A percentile compares a stretch with the other conserved stretches of the same genome.
These are phyloP conservation scores for Aspergillus sp. DNA, from an alignment of 2,329 filamentous ascomycete genomes.

Conservation along the genomic window DNA sequence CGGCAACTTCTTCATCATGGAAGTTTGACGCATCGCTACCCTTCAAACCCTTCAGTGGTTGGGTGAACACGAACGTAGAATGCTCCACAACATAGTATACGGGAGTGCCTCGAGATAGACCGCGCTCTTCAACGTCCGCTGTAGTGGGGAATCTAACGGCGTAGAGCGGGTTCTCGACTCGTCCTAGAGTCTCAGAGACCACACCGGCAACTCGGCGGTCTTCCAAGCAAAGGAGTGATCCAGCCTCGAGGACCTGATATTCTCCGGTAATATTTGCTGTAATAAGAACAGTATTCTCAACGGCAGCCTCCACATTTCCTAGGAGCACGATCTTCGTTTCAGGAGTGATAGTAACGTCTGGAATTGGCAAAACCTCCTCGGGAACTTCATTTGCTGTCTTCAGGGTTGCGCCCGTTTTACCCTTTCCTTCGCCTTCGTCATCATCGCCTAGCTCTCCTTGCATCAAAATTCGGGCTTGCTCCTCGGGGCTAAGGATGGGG, in stretches of 20 bases:
- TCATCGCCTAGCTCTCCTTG: constrained; percentile 76
- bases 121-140: constrained; percentile 66
- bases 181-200: constrained; percentile 81
- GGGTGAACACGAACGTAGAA: constrained; percentile 82
- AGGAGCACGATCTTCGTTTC: constrained; percentile 76
- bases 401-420: constrained; percentile 51
- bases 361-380: constrained; percentile 67
- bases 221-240: constrained; percentile 77
- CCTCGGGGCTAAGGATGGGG: constrained; percentile 74
- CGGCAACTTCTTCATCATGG: constrained; percentile 84
- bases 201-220: constrained; percentile 76
- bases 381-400: constrained; percentile 78
- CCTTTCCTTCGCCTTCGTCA: constrained; percentile 64
- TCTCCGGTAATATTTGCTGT: constrained; percentile 77
- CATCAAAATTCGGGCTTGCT: constrained; percentile 84
- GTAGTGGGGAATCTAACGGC: constrained; percentile 72
- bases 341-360: constrained; percentile 72
- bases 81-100: constrained; percentile 79
- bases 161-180: constrained; percentile 83
- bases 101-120: constrained; percentile 66
- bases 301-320: constrained; percentile 71
- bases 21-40: constrained; percentile 93
- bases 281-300: constrained; percentile 77
- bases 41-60: constrained; percentile 74
- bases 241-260: constrained; percentile 79